These are phyloP conservation scores for Hygrophila difformis DNA, from an alignment of 257 asterid genomes.

Conservation along the genomic window DNA sequence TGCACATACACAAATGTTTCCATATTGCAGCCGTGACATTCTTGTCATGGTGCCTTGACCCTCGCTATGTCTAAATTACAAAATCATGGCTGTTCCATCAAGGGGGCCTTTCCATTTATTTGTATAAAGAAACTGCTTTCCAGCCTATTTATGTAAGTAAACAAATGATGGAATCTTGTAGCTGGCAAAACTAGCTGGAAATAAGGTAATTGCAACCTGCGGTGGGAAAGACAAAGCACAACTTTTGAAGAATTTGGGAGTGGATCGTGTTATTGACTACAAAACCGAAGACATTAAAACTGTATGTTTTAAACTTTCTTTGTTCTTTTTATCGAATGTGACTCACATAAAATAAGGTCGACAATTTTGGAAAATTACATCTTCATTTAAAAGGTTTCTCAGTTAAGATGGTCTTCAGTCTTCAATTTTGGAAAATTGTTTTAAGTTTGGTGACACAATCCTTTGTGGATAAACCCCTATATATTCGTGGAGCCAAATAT, in stretches of 20 bases:
- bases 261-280: constrained; percentile 90
- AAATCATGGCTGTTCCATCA: no score
- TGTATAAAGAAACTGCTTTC: not conserved
- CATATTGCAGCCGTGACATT: constrained; percentile 6
- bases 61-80: no score
- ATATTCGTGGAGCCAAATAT: not conserved
- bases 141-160: not conserved
- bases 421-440: no score
- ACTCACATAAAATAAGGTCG: no score
- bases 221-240: constrained; percentile 86
- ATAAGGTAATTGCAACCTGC: constrained; percentile 86
- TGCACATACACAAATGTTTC: not conserved
- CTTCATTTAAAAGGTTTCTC: no score
- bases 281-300: constrained; percentile 63
- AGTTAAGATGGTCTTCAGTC: no score
- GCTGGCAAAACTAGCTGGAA: constrained; percentile 96
- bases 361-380: no score
- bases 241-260: constrained; percentile 81
- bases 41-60: constrained; percentile 1
- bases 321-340: constrained; percentile 12
- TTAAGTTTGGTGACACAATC: no score
- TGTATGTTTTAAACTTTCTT: constrained; percentile 26
- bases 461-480: not conserved
- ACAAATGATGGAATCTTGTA: constrained; percentile 23
- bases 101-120: not conserved